Conservation (phyloP, 805 yeast species). For the Starmerella bombicola region DNA sequence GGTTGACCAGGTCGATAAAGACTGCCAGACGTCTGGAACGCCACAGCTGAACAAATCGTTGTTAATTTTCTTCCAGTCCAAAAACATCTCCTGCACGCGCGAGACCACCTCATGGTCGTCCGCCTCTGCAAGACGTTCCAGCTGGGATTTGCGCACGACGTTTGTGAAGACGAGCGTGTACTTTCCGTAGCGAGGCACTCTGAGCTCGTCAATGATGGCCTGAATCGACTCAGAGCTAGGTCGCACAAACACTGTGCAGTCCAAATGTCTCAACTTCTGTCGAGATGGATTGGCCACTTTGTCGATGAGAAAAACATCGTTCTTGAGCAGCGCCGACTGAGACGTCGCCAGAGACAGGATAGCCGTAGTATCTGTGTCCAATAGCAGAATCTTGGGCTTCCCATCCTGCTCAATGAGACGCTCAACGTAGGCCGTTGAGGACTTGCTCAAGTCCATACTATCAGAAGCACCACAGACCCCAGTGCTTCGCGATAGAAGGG, state of each 20-base stretch:
- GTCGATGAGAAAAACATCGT: constrained; percentile 78
- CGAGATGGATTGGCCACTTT: constrained; percentile 42
- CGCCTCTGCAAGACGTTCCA: constrained; percentile 80
- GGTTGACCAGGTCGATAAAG: constrained; percentile 34
- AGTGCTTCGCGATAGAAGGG: no score
- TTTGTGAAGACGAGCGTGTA: constrained; percentile 75
- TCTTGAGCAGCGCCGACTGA: constrained; percentile 67
- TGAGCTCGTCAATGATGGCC: constrained; percentile 50
- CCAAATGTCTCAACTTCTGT: constrained; percentile 64
- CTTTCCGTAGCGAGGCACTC: constrained; percentile 62
- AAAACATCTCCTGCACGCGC: constrained; percentile 70
- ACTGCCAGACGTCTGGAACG: constrained; percentile 20
- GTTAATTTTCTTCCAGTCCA: constrained; percentile 68
- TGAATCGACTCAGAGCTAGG: constrained; percentile 58
- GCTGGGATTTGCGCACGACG: constrained; percentile 55
- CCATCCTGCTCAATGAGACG: constrained; percentile 30
- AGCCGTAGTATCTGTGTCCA: constrained; percentile 70
- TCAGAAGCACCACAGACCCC: no score
- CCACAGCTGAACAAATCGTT: constrained; percentile 47
- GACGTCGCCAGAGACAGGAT: constrained; percentile 81
- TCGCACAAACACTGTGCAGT: constrained; percentile 65
- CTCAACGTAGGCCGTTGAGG: constrained; percentile 32
- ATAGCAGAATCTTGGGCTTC: constrained; percentile 55
- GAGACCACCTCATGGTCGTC: constrained; percentile 75
- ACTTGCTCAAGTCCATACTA: constrained; percentile 17